Percentiles rank a stretch among this genome's conserved stretches.
These are phyloP conservation scores for Teratosphaeria pseudoeucalypti DNA, from an alignment of 2,329 filamentous ascomycete genomes.

Conservation along the genomic window DNA sequence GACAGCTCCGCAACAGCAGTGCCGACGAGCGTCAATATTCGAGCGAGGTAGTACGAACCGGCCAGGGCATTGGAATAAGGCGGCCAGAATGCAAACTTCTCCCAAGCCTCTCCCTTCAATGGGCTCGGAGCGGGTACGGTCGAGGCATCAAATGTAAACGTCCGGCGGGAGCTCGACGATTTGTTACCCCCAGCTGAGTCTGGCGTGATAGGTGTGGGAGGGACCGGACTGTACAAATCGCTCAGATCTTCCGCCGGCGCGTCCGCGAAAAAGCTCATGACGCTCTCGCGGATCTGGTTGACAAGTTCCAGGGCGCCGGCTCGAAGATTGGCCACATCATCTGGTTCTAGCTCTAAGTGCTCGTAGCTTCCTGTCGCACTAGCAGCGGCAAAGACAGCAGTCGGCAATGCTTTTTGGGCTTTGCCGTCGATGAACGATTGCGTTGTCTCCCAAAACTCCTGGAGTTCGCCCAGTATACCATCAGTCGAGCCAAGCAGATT, in stretches of 20 bases:
- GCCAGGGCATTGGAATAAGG: conserved; percentile 85
- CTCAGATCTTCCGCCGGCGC: conserved; percentile 87
- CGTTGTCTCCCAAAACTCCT: conserved; percentile 89
- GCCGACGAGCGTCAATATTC: conserved; percentile 73
- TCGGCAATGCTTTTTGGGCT: conserved; percentile 66
- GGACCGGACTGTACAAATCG: conserved; percentile 70
- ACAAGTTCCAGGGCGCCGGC: conserved; percentile 75
- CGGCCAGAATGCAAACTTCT: conserved; percentile 93
- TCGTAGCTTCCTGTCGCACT: conserved; percentile 47
- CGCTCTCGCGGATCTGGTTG: conserved; percentile 66
- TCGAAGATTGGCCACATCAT: conserved; percentile 61
- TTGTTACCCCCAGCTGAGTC: conserved; percentile 31
- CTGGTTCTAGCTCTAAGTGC: conserved; percentile 73
- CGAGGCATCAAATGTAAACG: conserved; percentile 66
- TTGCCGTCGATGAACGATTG: conserved; percentile 83
- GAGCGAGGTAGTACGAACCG: conserved; percentile 80
- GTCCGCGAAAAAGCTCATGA: conserved; percentile 75
- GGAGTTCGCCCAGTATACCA: conserved; percentile 76
- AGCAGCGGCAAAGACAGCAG: conserved; percentile 28
- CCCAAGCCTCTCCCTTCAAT: conserved; percentile 73
- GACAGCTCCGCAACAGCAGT: conserved; percentile 80
- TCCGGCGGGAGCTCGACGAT: conserved; percentile 36
- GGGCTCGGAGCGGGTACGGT: conserved; percentile 69
- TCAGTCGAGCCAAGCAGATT: conserved; percentile 62
- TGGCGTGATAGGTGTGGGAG: conserved; percentile 59